Evolutionary conservation across 1,139 yeast species (phyloP).

Genomic region (Pichia terricola): DNA sequence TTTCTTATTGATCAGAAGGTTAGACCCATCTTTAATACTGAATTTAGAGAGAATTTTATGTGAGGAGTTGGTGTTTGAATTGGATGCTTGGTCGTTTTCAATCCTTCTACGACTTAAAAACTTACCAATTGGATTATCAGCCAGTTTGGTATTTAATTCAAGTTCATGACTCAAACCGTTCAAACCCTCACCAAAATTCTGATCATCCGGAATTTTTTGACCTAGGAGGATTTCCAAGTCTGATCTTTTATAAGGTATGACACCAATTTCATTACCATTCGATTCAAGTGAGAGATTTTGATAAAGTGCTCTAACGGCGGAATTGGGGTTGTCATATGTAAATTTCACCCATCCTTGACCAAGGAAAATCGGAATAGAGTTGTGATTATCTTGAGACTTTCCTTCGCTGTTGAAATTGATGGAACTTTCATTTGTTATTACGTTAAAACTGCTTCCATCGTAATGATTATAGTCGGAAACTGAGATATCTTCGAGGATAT

Average conservation of each 20-base stretch:
- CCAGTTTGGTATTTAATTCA: constrained; percentile 11
- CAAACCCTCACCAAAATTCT: constrained; percentile 44
- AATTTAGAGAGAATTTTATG: not conserved
- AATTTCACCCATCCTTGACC: constrained; percentile 87
- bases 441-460: constrained; percentile 5
- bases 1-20: constrained; percentile 6
- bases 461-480: constrained; percentile 4
- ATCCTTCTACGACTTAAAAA: constrained; percentile 1
- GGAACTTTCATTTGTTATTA: constrained; percentile 3
- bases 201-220: constrained; percentile 38
- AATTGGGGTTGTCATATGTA: constrained; percentile 65
- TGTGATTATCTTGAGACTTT: not conserved
- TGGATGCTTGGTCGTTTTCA: not conserved
- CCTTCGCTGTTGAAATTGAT: not conserved
- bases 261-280: constrained; percentile 48
- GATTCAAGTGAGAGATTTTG: constrained; percentile 47
- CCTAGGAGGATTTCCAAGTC: constrained; percentile 58
- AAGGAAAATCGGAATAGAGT: constrained; percentile 54
- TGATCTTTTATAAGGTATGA: constrained; percentile 55
- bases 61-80: not conserved
- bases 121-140: constrained; percentile 17
- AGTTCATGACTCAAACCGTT: constrained; percentile 16
- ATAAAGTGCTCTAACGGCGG: constrained; percentile 75
- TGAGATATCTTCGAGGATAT: constrained; percentile 62
- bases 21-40: constrained; percentile 12